phyloP scores from a whole-genome alignment of 1,284 basidiomycete genomes.

The Salmacisia buchloeana region DNA sequence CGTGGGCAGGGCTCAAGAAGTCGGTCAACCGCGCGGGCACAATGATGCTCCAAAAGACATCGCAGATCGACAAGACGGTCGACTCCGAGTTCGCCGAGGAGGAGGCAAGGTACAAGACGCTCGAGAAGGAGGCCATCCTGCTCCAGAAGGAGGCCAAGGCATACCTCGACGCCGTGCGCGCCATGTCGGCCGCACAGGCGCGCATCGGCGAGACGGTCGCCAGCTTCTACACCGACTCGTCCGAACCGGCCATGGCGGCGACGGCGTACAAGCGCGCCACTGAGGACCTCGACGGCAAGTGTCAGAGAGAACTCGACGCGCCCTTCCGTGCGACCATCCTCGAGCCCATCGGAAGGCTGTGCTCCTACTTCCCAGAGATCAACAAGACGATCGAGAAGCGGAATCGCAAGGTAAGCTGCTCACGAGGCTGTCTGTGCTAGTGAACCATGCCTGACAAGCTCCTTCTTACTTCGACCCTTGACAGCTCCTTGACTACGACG shows the following conservation, averaged over 20 bases:
- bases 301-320: slow-evolving; percentile 79
- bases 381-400: slow-evolving; percentile 91
- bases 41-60: slow-evolving; percentile 68
- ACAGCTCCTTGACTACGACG: slow-evolving; percentile 89
- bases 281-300: slow-evolving; percentile 82
- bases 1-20: slow-evolving; percentile 72
- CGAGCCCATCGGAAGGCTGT: slow-evolving; percentile 88
- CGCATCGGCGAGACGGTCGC: slow-evolving; percentile 90
- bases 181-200: slow-evolving; percentile 60
- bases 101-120: slow-evolving; percentile 82
- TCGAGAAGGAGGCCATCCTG: slow-evolving; percentile 57
- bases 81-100: slow-evolving; percentile 90
- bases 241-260: slow-evolving; percentile 82
- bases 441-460: no score
- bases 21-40: slow-evolving; percentile 87
- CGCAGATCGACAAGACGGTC: slow-evolving; percentile 90
- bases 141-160: slow-evolving; percentile 93
- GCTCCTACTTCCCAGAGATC: slow-evolving; percentile 85
- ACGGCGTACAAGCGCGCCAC: slow-evolving; percentile 93
- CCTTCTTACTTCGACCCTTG: not conserved
- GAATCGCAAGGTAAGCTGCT: slow-evolving; percentile 89
- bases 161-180: slow-evolving; percentile 84
- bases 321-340: slow-evolving; percentile 91
- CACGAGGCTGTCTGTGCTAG: no score
- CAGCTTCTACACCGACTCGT: slow-evolving; percentile 69